Percentiles rank a stretch among this genome's conserved stretches.
phyloP scores from a whole-genome alignment of 2,329 filamentous ascomycete species.

The Curvularia sp. region DNA sequence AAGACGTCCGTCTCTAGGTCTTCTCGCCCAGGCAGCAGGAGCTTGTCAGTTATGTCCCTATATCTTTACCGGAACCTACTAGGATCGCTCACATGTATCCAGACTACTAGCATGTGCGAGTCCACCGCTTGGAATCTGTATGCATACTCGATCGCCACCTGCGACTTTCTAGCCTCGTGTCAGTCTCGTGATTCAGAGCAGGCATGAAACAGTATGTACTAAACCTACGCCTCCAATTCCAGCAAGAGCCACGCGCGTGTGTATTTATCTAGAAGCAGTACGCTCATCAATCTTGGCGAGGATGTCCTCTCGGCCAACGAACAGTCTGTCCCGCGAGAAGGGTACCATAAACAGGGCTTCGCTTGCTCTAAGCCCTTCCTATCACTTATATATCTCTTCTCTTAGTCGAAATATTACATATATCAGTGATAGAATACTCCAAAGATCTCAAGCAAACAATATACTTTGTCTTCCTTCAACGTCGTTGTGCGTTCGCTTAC shows the following conservation, averaged over 20 bases:
- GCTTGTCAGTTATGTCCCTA: constrained; percentile 19
- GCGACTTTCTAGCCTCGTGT: constrained; percentile 21
- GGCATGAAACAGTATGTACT: background rate
- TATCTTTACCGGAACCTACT: constrained; percentile 21
- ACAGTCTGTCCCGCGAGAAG: constrained; percentile 17
- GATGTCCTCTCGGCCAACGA: constrained; percentile 21
- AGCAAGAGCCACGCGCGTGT: constrained; percentile 22
- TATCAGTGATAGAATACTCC: constrained; percentile 2
- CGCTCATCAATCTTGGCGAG: constrained; percentile 13
- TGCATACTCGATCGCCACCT: constrained; percentile 26
- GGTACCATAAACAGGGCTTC: constrained; percentile 19
- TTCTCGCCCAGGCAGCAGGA: constrained; percentile 19
- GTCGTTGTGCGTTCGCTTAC: no score
- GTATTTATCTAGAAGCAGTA: background rate
- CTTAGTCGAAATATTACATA: no score
- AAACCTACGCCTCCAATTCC: constrained; percentile 6
- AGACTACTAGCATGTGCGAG: constrained; percentile 15
- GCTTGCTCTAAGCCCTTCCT: no score
- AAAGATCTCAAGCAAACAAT: no score
- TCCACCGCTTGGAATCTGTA: constrained; percentile 7
- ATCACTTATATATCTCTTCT: no score
- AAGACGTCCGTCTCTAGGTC: constrained; percentile 21
- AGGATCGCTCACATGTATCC: constrained; percentile 21
- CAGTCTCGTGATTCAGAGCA: background rate
- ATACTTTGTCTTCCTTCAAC: no score